Evolutionary conservation across 345 rosid genomes (phyloP).

Genomic region (Citrus inodora): DNA sequence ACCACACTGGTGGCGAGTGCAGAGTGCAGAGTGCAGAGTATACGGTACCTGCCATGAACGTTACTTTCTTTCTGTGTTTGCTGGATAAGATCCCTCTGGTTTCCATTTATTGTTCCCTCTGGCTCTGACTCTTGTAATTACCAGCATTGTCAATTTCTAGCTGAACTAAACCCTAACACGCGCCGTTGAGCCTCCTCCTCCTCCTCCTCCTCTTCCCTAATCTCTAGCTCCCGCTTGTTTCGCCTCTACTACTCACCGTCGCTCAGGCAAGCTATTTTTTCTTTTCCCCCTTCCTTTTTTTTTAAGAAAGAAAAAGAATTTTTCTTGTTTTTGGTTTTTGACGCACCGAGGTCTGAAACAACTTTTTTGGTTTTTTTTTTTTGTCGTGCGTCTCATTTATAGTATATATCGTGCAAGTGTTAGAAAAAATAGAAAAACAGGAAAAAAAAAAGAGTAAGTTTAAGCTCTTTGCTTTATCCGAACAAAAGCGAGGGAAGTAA

Average conservation of each 20-base stretch:
- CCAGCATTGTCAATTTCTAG: conserved; percentile 25
- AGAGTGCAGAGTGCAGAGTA: no score
- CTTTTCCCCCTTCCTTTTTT: not conserved
- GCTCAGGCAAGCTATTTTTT: conserved; percentile 19
- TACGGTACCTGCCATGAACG: conserved; percentile 25
- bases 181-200: conserved; percentile 6
- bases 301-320: no score
- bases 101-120: conserved; percentile 16
- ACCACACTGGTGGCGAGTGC: conserved; percentile 3
- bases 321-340: not conserved
- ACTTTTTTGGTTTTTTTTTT: not conserved
- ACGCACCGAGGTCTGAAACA: not conserved
- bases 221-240: not conserved
- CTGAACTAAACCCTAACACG: conserved; percentile 24
- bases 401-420: not conserved
- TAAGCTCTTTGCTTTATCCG: not conserved
- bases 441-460: not conserved
- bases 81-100: conserved; percentile 17
- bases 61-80: conserved; percentile 24
- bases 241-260: not conserved
- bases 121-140: conserved; percentile 4
- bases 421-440: no score
- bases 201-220: not conserved
- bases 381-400: not conserved
- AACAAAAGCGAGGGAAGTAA: not conserved